phyloP scores from a whole-genome alignment of 495 filamentous ascomycete species.

The Apodospora peruviana region DNA sequence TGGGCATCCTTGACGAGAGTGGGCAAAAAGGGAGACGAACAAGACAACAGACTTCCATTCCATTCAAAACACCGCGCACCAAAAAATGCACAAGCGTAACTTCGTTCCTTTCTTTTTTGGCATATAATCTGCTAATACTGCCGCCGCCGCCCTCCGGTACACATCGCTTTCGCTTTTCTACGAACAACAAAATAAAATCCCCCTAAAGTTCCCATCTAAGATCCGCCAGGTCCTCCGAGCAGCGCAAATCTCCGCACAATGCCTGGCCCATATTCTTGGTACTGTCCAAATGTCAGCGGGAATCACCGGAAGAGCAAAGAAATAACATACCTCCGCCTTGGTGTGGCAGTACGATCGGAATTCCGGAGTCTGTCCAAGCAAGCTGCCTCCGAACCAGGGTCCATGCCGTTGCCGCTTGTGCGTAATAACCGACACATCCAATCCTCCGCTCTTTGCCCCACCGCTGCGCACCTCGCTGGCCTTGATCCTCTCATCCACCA shows the following conservation, averaged over 20 bases:
- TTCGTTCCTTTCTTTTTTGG: no score
- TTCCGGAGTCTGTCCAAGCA: constrained; percentile 97
- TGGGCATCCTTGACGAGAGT: no score
- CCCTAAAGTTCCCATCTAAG: constrained; percentile 25
- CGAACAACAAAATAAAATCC: constrained; percentile 2
- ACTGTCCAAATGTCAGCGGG: constrained; percentile 41
- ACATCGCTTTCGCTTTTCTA: constrained; percentile 18
- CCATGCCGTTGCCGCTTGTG: constrained; percentile 96
- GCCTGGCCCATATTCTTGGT: constrained; percentile 89
- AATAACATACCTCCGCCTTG: constrained; percentile 62
- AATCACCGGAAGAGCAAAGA: not conserved
- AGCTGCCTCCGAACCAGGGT: constrained; percentile 95
- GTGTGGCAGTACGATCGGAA: constrained; percentile 99
- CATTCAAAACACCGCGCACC: no score
- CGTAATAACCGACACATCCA: constrained; percentile 93
- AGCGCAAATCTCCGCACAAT: constrained; percentile 95
- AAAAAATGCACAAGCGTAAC: no score
- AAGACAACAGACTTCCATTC: no score
- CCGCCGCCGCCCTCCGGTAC: constrained; percentile 8
- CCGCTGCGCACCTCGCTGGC: constrained; percentile 78
- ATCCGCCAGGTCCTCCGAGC: constrained; percentile 81
- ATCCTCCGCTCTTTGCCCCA: constrained; percentile 83
- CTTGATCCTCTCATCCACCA: constrained; percentile 64
- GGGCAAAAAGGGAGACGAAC: no score
- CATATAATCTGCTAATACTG: no score